Conservation (phyloP, 345 rosid species). For the Geranium rotundifolium region DNA sequence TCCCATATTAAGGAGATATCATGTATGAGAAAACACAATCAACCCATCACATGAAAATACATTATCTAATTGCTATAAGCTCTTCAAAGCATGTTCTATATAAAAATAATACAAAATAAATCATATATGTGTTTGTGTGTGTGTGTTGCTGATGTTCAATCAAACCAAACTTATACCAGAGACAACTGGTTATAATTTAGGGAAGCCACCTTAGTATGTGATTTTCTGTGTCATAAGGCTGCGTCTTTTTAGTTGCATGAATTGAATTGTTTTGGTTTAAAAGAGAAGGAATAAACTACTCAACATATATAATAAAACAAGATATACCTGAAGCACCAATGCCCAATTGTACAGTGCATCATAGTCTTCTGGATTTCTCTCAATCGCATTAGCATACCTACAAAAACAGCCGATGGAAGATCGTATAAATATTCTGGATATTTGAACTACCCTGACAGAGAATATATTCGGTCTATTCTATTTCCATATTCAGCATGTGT, state of each 20-base stretch:
- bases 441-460: neutral
- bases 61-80: neutral
- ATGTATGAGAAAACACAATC: neutral
- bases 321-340: slow-evolving; percentile 28
- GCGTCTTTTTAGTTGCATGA: neutral
- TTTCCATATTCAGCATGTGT: neutral
- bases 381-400: slow-evolving; percentile 86
- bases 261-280: neutral
- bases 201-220: too few relatives aligned
- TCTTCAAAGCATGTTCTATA: neutral
- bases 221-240: too few relatives aligned
- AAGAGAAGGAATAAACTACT: neutral
- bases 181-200: neutral
- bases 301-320: neutral
- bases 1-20: neutral
- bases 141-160: neutral
- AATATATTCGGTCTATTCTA: neutral
- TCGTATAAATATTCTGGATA: neutral
- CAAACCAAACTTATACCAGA: neutral
- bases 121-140: neutral
- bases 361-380: slow-evolving; percentile 87
- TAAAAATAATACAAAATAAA: neutral
- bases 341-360: slow-evolving; percentile 99
- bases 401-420: slow-evolving; percentile 1
- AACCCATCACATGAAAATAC: neutral